Conservation (phyloP, 2,329 filamentous ascomycete species). For the Aureobasidium leucospermi region DNA sequence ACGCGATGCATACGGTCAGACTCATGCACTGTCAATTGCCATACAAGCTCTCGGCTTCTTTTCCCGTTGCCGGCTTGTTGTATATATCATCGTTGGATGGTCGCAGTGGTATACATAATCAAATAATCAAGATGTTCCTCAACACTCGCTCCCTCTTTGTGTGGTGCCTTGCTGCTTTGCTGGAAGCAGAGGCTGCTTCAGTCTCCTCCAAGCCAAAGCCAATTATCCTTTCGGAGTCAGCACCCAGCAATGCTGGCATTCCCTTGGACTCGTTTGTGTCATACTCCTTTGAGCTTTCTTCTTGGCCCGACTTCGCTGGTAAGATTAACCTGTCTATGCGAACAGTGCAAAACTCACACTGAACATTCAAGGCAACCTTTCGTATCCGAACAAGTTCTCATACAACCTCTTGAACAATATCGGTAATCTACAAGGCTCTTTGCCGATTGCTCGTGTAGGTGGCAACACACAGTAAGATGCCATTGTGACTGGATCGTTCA, state of each 20-base stretch:
- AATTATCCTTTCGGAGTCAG: not conserved
- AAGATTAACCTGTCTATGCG: not conserved
- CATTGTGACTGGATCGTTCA: not conserved
- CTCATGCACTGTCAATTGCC: not conserved
- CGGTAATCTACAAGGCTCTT: slow-evolving; percentile 45
- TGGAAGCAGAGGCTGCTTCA: not conserved
- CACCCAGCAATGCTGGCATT: slow-evolving; percentile 19
- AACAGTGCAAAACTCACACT: not conserved
- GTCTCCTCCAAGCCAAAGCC: not conserved
- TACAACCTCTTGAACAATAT: slow-evolving; percentile 54
- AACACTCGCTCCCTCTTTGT: not conserved
- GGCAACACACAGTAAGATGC: slow-evolving; percentile 52
- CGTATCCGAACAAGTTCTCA: slow-evolving; percentile 52
- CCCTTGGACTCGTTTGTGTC: slow-evolving; percentile 42
- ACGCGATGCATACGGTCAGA: not conserved
- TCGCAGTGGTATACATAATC: not conserved
- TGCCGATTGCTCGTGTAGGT: slow-evolving; percentile 55
- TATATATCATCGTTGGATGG: not conserved
- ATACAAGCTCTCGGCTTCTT: not conserved
- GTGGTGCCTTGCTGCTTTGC: not conserved
- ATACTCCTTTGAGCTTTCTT: slow-evolving; percentile 46
- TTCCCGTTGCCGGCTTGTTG: not conserved
- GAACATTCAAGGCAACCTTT: slow-evolving; percentile 40
- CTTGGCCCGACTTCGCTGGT: slow-evolving; percentile 47
- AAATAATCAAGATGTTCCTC: not conserved